These are phyloP conservation scores for Sphagnum fallax DNA, from an alignment of 228 moss, liverwort and hornwort genomes.

Conservation along the genomic window DNA sequence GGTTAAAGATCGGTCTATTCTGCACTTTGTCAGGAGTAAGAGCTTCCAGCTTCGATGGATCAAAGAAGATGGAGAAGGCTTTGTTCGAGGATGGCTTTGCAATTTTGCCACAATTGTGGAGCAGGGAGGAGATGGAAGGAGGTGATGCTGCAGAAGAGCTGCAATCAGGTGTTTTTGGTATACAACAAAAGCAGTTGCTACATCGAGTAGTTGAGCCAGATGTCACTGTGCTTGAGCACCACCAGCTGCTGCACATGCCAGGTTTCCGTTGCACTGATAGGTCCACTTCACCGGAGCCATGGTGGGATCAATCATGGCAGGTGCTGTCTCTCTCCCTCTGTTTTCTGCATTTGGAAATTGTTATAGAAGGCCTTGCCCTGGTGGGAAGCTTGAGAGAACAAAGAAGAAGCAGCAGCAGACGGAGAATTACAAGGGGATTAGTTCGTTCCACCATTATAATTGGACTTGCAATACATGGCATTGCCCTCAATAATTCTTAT, in stretches of 20 bases:
- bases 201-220: slow-evolving; percentile 20
- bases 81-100: slow-evolving; percentile 45
- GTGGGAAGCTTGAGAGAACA: neutral
- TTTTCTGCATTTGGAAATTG: neutral
- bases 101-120: slow-evolving; percentile 30
- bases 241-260: slow-evolving; percentile 20
- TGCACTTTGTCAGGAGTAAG: no score
- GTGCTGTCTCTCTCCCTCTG: slow-evolving; percentile 8
- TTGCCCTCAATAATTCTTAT: no score
- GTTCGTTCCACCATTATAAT: neutral
- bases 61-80: slow-evolving; percentile 6
- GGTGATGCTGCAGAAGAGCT: slow-evolving; percentile 9
- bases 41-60: no score
- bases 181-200: slow-evolving; percentile 24
- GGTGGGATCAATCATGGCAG: slow-evolving; percentile 66
- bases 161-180: slow-evolving; percentile 12
- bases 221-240: slow-evolving; percentile 8
- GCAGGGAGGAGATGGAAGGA: slow-evolving; percentile 30
- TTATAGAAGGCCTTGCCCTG: neutral
- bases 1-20: no score
- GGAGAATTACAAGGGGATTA: neutral
- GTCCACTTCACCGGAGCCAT: slow-evolving; percentile 39
- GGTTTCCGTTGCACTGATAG: slow-evolving; percentile 58
- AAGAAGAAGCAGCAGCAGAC: neutral
- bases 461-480: no score